Base-by-base conservation (phyloP, 2,329 filamentous ascomycete genomes). In the Fusarium camptoceras region DNA sequence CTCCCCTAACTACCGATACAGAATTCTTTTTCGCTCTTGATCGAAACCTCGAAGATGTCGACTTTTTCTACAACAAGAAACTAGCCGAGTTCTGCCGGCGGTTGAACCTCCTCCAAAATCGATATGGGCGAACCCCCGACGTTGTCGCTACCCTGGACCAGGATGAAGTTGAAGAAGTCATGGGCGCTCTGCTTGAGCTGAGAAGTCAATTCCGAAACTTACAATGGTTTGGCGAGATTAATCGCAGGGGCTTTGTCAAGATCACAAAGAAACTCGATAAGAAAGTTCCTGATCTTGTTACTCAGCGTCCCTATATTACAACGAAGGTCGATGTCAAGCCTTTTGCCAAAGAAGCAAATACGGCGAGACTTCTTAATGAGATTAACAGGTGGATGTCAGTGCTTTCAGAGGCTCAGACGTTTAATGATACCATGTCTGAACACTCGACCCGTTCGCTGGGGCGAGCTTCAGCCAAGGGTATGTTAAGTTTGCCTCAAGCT, bases 201-300 rank as follows among this genome's bases (percentile, higher is more conserved):
- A 89, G 96, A 60, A 91, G 91, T 55, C 93, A 97, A 77, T 82
- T 98, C 72, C 88, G 96, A 64, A 98, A 98, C 76, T 84, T 99
- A 55, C 93, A 97, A 79, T 98, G 94, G 94, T 99, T 98, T 78
- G 95, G 94, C 51, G 95, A 98, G 81, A 95, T 98, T 76, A 99
- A 99, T 80, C 89, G 94, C 55, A 88, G 93, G 70, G 96, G 96
- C 3, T 99, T 99, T 76, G 89, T 97, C 79, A 99, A 99, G 83
- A 99, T 99, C 80, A 97, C 96, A 54, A 99, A 99, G 84, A 99
- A 99, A 82, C 84, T 98, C 47, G 96, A 99, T 82, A 99, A 99
- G 83, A 98, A 97, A 82, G 88, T 98, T 5, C 87, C 91, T 2
- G 87, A 88, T 47, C 88, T 90, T 6, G 87, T 90, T 53, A 91